Conservation (phyloP, 192 early-diverging fungal genomes). For the Haplosporangium gracile region DNA sequence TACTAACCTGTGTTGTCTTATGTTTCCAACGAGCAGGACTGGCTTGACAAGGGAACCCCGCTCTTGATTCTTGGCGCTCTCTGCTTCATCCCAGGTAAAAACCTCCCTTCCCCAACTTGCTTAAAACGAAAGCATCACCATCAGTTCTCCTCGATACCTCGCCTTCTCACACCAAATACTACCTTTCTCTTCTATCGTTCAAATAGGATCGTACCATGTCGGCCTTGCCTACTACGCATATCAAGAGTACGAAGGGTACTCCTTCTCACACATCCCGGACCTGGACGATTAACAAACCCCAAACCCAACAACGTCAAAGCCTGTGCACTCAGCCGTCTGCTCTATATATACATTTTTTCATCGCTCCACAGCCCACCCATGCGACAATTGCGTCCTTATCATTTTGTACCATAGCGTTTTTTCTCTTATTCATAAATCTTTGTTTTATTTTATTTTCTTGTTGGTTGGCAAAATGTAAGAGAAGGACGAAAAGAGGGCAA, state of each 20-base stretch:
- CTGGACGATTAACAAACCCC: conserved; percentile 40
- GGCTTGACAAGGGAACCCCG: conserved; percentile 66
- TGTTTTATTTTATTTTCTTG: background rate
- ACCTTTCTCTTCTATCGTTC: background rate
- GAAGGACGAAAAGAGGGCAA: background rate
- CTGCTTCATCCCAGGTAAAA: conserved; percentile 70
- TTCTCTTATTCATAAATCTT: background rate
- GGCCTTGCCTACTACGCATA: conserved; percentile 71
- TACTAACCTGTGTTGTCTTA: background rate
- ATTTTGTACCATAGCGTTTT: background rate
- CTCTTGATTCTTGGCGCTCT: conserved; percentile 68
- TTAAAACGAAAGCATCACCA: background rate
- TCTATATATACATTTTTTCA: background rate
- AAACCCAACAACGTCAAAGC: background rate
- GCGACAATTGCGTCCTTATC: background rate
- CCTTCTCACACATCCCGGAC: conserved; percentile 64
- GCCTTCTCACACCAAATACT: background rate
- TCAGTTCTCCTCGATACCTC: background rate
- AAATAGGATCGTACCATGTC: conserved; percentile 64
- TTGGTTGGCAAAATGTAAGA: background rate
- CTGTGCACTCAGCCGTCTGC: background rate
- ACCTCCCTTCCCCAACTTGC: background rate
- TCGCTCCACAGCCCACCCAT: background rate
- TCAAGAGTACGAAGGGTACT: conserved; percentile 66
- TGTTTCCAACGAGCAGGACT: conserved; percentile 49